Conservation (phyloP, 805 yeast genomes). For the Cyberlindnera mycetangii region DNA sequence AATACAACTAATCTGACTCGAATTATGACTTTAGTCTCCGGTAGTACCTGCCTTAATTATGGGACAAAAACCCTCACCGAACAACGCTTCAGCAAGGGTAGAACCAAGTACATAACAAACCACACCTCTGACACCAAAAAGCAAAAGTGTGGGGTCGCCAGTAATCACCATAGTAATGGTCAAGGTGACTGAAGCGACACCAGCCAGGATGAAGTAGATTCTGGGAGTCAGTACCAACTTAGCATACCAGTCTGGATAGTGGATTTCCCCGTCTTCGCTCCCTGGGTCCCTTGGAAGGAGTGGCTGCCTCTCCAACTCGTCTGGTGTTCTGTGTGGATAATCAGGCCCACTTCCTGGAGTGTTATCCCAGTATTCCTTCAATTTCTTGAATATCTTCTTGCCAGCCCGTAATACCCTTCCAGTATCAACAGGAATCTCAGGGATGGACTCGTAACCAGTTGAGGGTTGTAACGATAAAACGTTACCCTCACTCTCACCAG, state of each 20-base stretch:
- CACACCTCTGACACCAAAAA: conserved; percentile 16
- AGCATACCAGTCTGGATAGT: not conserved
- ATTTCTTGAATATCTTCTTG: not conserved
- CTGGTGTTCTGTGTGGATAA: not conserved
- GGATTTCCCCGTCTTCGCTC: not conserved
- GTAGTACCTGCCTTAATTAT: not conserved
- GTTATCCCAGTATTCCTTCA: conserved; percentile 1
- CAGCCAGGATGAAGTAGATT: conserved; percentile 3
- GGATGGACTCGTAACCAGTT: not conserved
- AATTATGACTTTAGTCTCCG: too few relatives aligned
- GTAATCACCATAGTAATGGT: conserved; percentile 11
- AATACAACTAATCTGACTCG: not conserved
- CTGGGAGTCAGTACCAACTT: not conserved
- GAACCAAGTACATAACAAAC: conserved; percentile 23
- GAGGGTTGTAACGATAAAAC: not conserved
- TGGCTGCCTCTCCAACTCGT: conserved; percentile 13
- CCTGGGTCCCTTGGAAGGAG: conserved; percentile 8
- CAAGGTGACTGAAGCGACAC: conserved; percentile 6
- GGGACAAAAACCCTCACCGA: conserved; percentile 24
- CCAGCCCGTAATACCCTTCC: not conserved
- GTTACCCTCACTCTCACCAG: too few relatives aligned
- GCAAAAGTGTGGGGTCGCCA: conserved; percentile 22
- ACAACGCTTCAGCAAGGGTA: conserved; percentile 1
- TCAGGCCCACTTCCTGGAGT: not conserved
- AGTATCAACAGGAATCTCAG: not conserved